phyloP scores from a whole-genome alignment of 108 stramenopile species.

The Stephanodiscus minutulus region DNA sequence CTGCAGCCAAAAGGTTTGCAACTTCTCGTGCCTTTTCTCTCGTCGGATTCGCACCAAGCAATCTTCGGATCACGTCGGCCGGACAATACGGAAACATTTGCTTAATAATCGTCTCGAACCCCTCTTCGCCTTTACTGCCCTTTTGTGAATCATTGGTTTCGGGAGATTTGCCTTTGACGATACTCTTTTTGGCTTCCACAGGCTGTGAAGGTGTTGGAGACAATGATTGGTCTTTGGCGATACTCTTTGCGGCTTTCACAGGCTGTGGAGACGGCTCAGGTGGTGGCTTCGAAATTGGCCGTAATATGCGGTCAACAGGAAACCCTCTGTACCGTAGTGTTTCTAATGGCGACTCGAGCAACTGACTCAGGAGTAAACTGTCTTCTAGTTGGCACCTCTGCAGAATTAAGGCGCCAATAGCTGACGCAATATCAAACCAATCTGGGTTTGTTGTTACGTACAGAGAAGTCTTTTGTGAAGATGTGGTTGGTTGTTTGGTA shows the following conservation, averaged over 20 bases:
- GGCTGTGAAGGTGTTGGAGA: conserved; percentile 2
- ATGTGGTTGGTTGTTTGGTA: conserved; percentile 25
- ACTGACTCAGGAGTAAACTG: conserved; percentile 69
- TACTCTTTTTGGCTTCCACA: conserved; percentile 6
- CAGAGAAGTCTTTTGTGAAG: conserved; percentile 36
- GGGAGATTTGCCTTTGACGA: neutral
- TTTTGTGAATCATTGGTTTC: conserved; percentile 12
- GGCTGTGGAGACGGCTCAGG: conserved; percentile 1
- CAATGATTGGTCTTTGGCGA: neutral
- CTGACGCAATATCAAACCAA: conserved; percentile 78
- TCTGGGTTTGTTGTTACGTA: conserved; percentile 66
- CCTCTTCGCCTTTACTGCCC: conserved; percentile 24
- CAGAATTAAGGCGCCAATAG: conserved; percentile 71
- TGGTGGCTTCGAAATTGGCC: conserved; percentile 44
- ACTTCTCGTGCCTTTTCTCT: conserved; percentile 60
- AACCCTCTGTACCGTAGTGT: conserved; percentile 72
- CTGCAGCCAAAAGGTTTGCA: conserved; percentile 59
- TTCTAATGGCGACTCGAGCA: conserved; percentile 74
- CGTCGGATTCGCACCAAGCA: conserved; percentile 61
- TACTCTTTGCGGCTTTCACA: conserved; percentile 4
- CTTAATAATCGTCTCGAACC: conserved; percentile 52
- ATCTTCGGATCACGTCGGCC: conserved; percentile 43
- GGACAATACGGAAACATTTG: conserved; percentile 74
- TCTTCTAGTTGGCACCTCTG: conserved; percentile 77
- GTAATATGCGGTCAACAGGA: conserved; percentile 73